Evolutionary conservation across 2,329 filamentous ascomycete genomes (phyloP).

Genomic region (Aspergillus texensis): DNA sequence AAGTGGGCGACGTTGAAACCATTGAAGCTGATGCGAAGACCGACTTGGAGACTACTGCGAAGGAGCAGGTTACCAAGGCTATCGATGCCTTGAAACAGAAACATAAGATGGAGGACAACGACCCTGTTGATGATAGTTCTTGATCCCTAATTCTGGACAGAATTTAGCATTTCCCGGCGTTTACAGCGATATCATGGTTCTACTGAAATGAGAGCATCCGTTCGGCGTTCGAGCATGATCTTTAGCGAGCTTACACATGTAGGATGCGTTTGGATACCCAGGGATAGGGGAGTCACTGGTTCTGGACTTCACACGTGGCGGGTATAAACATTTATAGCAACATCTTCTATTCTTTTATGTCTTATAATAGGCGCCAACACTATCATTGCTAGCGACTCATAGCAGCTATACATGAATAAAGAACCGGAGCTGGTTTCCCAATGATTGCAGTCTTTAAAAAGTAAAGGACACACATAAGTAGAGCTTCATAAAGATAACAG

Average conservation of each 20-base stretch:
- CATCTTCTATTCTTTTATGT: not conserved
- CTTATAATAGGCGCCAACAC: not conserved
- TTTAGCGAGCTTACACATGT: slow-evolving; percentile 1
- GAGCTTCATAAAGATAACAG: not conserved
- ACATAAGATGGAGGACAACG: slow-evolving; percentile 21
- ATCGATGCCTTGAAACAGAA: slow-evolving; percentile 49
- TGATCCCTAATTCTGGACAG: slow-evolving; percentile 14
- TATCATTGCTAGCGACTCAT: not conserved
- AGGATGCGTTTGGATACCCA: slow-evolving; percentile 3
- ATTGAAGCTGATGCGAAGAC: slow-evolving; percentile 68
- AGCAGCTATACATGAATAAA: not conserved
- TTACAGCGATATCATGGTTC: slow-evolving; percentile 20
- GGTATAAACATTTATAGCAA: not conserved
- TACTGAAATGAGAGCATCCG: slow-evolving; percentile 14
- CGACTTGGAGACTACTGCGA: slow-evolving; percentile 75
- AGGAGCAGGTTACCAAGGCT: slow-evolving; percentile 75
- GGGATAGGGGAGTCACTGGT: not conserved
- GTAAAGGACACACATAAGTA: not conserved
- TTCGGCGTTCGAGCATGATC: slow-evolving; percentile 20
- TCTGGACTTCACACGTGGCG: not conserved
- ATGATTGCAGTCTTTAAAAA: not conserved
- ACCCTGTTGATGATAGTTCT: slow-evolving; percentile 20
- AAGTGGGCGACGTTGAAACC: slow-evolving; percentile 56
- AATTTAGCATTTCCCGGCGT: slow-evolving; percentile 24
- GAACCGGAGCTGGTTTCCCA: not conserved